phyloP scores from a whole-genome alignment of 2,329 filamentous ascomycete genomes.

The Diplodia seriata region DNA sequence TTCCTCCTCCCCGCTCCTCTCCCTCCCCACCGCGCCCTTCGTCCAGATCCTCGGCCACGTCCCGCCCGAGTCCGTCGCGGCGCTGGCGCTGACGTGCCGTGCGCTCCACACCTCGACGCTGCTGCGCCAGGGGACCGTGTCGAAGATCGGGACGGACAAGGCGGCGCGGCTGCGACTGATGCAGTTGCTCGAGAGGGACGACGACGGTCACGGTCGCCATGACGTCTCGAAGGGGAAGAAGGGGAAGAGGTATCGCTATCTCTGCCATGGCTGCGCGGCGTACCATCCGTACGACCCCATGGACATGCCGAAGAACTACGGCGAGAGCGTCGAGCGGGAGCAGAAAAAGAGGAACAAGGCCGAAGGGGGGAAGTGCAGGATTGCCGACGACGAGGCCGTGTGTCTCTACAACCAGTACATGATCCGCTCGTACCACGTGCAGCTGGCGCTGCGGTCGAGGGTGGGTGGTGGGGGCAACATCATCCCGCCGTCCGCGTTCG shows the following conservation, averaged over 20 bases:
- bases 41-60: neutral
- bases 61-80: neutral
- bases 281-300: neutral
- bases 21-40: neutral
- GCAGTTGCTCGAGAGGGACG: constrained; percentile 1
- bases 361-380: too few species aligned
- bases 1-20: neutral
- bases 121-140: neutral
- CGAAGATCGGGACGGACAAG: neutral
- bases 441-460: neutral
- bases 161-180: neutral
- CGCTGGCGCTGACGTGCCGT: neutral
- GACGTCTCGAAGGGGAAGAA: neutral
- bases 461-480: too few species aligned
- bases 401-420: neutral
- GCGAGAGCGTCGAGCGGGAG: too few species aligned
- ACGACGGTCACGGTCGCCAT: too few species aligned
- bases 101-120: neutral
- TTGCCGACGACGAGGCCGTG: neutral
- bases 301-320: neutral
- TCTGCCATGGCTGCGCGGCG: neutral
- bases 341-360: too few species aligned
- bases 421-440: neutral
- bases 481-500: neutral
- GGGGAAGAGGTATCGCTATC: neutral